phyloP scores from a whole-genome alignment of 257 asterid genomes.

The Agastache rugosa region DNA sequence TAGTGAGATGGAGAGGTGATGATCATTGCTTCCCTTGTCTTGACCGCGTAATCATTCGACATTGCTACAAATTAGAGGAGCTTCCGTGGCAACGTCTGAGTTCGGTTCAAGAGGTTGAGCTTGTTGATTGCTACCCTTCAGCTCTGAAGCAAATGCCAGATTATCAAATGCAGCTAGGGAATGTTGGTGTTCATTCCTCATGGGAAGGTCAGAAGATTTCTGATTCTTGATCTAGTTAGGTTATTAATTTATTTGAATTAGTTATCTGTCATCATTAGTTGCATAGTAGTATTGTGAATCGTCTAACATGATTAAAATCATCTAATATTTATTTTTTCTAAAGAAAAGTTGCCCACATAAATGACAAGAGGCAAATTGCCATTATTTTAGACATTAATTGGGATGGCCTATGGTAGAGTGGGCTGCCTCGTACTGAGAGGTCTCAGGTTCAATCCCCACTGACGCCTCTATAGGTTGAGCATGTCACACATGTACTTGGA shows the following conservation, averaged over 20 bases:
- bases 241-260: not conserved
- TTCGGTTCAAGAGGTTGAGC: constrained; percentile 2
- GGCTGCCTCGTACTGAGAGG: no score
- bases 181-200: constrained; percentile 14
- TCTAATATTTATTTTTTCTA: no score
- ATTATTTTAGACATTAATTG: no score
- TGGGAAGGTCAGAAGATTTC: constrained; percentile 3
- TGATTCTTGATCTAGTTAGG: not conserved
- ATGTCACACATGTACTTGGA: no score
- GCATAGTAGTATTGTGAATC: not conserved
- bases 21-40: not conserved
- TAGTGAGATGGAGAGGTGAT: constrained; percentile 11
- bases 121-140: constrained; percentile 11
- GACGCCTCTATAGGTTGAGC: no score
- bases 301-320: not conserved
- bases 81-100: not conserved
- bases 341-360: no score
- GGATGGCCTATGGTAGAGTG: no score
- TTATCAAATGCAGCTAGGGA: constrained; percentile 4
- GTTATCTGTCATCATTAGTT: not conserved
- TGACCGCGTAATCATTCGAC: not conserved
- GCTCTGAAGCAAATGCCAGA: constrained; percentile 3
- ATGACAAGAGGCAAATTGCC: no score
- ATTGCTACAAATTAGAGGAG: constrained; percentile 15
- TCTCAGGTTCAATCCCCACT: no score